These are phyloP conservation scores for Diaporthe longicolla DNA, from an alignment of 2,329 filamentous ascomycete genomes.

Conservation along the genomic window DNA sequence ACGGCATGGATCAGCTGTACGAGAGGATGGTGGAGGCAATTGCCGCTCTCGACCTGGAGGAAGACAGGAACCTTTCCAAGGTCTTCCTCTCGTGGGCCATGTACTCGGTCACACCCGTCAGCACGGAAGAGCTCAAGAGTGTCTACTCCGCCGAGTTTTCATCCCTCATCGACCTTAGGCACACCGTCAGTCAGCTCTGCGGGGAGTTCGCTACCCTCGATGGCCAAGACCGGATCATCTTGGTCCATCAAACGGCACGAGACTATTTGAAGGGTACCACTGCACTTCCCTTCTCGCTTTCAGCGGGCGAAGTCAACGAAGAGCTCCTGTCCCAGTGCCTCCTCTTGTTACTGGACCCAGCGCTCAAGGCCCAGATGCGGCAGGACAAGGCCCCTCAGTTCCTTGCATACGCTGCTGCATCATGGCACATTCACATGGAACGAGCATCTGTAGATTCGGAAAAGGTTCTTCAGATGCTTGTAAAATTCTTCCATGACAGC, in stretches of 20 bases:
- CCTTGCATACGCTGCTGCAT: slow-evolving; percentile 44
- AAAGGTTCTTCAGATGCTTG: slow-evolving; percentile 41
- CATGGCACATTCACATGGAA: slow-evolving; percentile 46
- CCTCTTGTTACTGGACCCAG: neutral
- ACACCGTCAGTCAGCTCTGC: slow-evolving; percentile 43
- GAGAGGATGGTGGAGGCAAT: slow-evolving; percentile 44
- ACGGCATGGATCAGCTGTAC: slow-evolving; percentile 45
- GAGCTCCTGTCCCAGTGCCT: slow-evolving; percentile 21
- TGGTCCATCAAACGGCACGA: slow-evolving; percentile 27
- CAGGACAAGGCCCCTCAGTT: slow-evolving; percentile 7
- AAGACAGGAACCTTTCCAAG: slow-evolving; percentile 41
- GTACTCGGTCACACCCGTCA: slow-evolving; percentile 42
- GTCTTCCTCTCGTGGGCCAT: slow-evolving; percentile 45
- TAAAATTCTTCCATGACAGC: slow-evolving; percentile 44
- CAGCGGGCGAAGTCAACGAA: slow-evolving; percentile 16
- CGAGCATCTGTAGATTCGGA: slow-evolving; percentile 41
- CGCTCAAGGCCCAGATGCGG: slow-evolving; percentile 10
- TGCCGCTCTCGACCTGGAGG: slow-evolving; percentile 17
- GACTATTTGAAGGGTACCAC: slow-evolving; percentile 6
- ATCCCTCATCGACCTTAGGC: slow-evolving; percentile 43
- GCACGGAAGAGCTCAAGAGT: slow-evolving; percentile 43
- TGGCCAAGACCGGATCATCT: slow-evolving; percentile 40
- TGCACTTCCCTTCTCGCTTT: slow-evolving; percentile 4
- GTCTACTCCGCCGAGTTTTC: slow-evolving; percentile 30
- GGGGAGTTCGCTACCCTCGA: slow-evolving; percentile 45